Evolutionary conservation across 345 rosid genomes (phyloP).

Genomic region (Crucihimalaya himalaica): DNA sequence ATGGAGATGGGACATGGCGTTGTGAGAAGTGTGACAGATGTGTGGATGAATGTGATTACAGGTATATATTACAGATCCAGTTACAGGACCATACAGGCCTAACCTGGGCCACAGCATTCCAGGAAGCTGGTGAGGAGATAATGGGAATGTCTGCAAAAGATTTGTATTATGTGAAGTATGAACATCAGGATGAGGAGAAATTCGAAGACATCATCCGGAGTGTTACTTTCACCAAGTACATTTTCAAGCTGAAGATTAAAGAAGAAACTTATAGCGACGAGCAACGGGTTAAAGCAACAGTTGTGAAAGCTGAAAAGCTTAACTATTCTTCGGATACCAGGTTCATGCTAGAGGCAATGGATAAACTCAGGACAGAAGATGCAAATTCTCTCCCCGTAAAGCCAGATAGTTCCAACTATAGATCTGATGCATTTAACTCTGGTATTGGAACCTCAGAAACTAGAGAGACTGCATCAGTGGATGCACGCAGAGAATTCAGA

Average conservation of each 20-base stretch:
- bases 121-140: slow-evolving; percentile 81
- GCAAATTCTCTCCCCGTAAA: slow-evolving; percentile 35
- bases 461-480: slow-evolving; percentile 39
- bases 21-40: slow-evolving; percentile 79
- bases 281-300: slow-evolving; percentile 82
- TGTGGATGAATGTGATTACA: slow-evolving; percentile 78
- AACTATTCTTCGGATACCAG: slow-evolving; percentile 61
- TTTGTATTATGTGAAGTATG: slow-evolving; percentile 62
- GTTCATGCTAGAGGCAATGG: slow-evolving; percentile 62
- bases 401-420: slow-evolving; percentile 38
- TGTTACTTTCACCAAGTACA: slow-evolving; percentile 63
- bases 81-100: slow-evolving; percentile 87
- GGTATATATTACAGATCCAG: slow-evolving; percentile 85
- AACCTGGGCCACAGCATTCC: slow-evolving; percentile 91
- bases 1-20: slow-evolving; percentile 92
- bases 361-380: slow-evolving; percentile 51
- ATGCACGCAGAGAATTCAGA: slow-evolving; percentile 38
- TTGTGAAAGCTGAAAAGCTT: slow-evolving; percentile 73
- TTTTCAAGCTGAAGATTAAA: slow-evolving; percentile 85
- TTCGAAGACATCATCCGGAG: slow-evolving; percentile 66
- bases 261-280: slow-evolving; percentile 90
- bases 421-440: slow-evolving; percentile 28
- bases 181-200: slow-evolving; percentile 65
- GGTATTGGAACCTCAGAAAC: slow-evolving; percentile 41
- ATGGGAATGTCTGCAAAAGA: slow-evolving; percentile 89